Evolutionary conservation across 495 filamentous ascomycete genomes (phyloP).

Genomic region (Daldinia childiae): DNA sequence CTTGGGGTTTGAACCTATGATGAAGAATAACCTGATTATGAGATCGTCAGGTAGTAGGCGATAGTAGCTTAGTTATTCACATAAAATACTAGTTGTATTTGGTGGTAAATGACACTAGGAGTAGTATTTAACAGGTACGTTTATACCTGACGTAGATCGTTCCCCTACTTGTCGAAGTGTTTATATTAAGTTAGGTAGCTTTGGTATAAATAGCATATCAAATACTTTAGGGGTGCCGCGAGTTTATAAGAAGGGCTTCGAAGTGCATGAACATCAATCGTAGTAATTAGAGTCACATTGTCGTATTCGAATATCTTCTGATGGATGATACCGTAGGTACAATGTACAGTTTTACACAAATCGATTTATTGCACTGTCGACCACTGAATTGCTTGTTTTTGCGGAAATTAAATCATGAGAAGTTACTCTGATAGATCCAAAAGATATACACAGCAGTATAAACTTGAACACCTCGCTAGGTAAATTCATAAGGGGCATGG

Average conservation of each 20-base stretch:
- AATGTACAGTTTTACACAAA: not conserved
- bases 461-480: not conserved
- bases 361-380: not conserved
- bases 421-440: not conserved
- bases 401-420: too few relatives aligned
- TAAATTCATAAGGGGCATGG: not conserved
- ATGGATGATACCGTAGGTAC: slow-evolving; percentile 8
- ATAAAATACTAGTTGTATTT: not conserved
- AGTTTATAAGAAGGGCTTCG: not conserved
- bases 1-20: too few relatives aligned
- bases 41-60: too few relatives aligned
- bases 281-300: slow-evolving; percentile 8
- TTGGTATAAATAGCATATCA: not conserved
- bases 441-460: not conserved
- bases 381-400: too few relatives aligned
- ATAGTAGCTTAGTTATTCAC: too few relatives aligned
- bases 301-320: slow-evolving; percentile 8
- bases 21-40: too few relatives aligned
- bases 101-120: not conserved
- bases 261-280: slow-evolving; percentile 13
- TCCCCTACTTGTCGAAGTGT: not conserved
- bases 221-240: not conserved
- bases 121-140: not conserved
- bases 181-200: not conserved
- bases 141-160: not conserved